Evolutionary conservation across 2,329 filamentous ascomycete genomes (phyloP).

Genomic region (Cordyceps fumosorosea): DNA sequence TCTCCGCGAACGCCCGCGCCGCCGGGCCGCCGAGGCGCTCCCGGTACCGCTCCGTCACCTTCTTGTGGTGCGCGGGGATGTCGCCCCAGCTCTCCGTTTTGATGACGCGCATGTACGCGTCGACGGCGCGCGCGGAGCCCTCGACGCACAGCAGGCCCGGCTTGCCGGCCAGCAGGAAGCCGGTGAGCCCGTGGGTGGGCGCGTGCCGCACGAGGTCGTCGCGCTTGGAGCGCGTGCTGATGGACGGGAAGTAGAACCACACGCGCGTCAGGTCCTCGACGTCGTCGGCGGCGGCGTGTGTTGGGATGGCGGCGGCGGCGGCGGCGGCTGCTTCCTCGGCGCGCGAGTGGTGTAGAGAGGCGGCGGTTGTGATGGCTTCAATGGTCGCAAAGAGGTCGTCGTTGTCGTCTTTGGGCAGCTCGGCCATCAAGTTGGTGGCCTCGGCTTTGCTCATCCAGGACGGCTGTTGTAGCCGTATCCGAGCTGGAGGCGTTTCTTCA

Average conservation of each 20-base stretch:
- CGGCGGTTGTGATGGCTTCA: slow-evolving; percentile 35
- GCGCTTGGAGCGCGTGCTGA: slow-evolving; percentile 52
- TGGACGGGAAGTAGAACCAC: slow-evolving; percentile 59
- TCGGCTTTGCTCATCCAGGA: slow-evolving; percentile 46
- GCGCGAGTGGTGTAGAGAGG: slow-evolving; percentile 23
- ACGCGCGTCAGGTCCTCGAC: slow-evolving; percentile 38
- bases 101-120: slow-evolving; percentile 57
- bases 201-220: slow-evolving; percentile 50
- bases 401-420: slow-evolving; percentile 28
- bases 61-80: slow-evolving; percentile 55
- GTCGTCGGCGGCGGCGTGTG: not conserved
- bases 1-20: slow-evolving; percentile 42
- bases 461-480: slow-evolving; percentile 41
- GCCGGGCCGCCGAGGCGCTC: slow-evolving; percentile 26
- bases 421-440: slow-evolving; percentile 28
- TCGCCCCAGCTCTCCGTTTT: slow-evolving; percentile 58
- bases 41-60: slow-evolving; percentile 50
- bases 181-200: slow-evolving; percentile 45
- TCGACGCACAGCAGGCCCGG: slow-evolving; percentile 49
- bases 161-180: slow-evolving; percentile 55
- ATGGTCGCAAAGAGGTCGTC: slow-evolving; percentile 40
- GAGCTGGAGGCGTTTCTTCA: slow-evolving; percentile 34
- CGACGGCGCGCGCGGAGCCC: slow-evolving; percentile 39
- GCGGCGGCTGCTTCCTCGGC: not conserved
- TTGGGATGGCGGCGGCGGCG: not conserved